A percentile compares a stretch with the other conserved stretches of the same genome.
Conservation (phyloP, 768 basidiomycete species). For the Amanita brunnescens region DNA sequence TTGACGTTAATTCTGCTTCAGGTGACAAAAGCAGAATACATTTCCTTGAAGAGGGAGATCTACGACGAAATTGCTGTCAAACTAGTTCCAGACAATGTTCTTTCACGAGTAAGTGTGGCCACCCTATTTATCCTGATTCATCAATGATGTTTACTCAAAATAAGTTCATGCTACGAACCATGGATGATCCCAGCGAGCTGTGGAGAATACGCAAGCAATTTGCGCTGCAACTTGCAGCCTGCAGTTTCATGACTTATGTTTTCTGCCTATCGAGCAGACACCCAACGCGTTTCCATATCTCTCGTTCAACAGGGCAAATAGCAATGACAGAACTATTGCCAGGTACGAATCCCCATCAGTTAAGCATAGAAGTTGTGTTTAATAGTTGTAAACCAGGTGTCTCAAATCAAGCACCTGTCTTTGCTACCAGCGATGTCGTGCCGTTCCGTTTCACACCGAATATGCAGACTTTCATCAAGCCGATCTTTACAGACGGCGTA, state of each 20-base stretch:
- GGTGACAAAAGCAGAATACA: constrained; percentile 57
- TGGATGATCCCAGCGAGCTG: constrained; percentile 75
- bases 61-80: constrained; percentile 84
- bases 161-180: constrained; percentile 87
- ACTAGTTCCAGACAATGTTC: constrained; percentile 82
- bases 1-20: constrained; percentile 18
- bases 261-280: constrained; percentile 77
- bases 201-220: constrained; percentile 99
- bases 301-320: constrained; percentile 81
- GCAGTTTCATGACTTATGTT: constrained; percentile 87
- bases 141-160: not conserved
- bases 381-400: constrained; percentile 24
- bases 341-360: constrained; percentile 31
- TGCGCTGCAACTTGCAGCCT: constrained; percentile 78
- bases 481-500: constrained; percentile 83
- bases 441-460: constrained; percentile 98
- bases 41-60: constrained; percentile 71
- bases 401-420: constrained; percentile 42
- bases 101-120: constrained; percentile 59
- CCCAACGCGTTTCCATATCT: constrained; percentile 81
- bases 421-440: constrained; percentile 76
- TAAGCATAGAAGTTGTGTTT: not conserved
- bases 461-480: constrained; percentile 88
- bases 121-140: not conserved
- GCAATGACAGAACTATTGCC: constrained; percentile 92